phyloP scores from a whole-genome alignment of 2,329 filamentous ascomycete species.

The Scedosporium dehoogii region DNA sequence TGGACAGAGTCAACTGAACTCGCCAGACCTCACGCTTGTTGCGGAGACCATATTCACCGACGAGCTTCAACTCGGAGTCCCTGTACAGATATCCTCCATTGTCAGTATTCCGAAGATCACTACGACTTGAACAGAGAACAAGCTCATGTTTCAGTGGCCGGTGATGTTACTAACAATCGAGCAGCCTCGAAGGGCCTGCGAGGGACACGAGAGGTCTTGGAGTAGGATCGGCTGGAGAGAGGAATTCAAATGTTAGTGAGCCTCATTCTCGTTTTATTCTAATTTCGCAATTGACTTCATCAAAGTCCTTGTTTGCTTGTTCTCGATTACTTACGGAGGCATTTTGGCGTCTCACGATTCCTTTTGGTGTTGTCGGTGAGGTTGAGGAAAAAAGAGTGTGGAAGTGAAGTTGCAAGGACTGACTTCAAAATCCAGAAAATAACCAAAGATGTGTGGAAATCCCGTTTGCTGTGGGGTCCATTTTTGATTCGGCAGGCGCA shows the following conservation, averaged over 20 bases:
- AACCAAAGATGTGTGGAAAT: slow-evolving; percentile 5
- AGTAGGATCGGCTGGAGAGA: slow-evolving; percentile 49
- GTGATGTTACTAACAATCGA: slow-evolving; percentile 88
- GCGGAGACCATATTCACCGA: slow-evolving; percentile 98
- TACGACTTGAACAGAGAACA: slow-evolving; percentile 93
- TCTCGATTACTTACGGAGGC: slow-evolving; percentile 27
- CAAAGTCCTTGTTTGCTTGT: neutral
- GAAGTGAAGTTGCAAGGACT: slow-evolving; percentile 7
- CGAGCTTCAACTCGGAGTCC: slow-evolving; percentile 98
- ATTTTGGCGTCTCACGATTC: slow-evolving; percentile 25
- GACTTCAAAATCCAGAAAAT: slow-evolving; percentile 9
- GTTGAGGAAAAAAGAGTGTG: slow-evolving; percentile 10
- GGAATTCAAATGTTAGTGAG: slow-evolving; percentile 11
- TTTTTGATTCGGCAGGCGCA: neutral
- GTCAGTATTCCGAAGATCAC: slow-evolving; percentile 58
- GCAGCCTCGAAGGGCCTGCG: slow-evolving; percentile 98
- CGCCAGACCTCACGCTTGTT: slow-evolving; percentile 99
- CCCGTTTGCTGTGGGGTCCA: neutral
- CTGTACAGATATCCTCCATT: slow-evolving; percentile 39
- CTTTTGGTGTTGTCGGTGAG: slow-evolving; percentile 12
- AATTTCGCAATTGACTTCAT: neutral
- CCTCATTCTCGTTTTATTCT: neutral
- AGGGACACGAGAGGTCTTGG: slow-evolving; percentile 99
- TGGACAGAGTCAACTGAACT: slow-evolving; percentile 98
- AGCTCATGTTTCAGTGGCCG: slow-evolving; percentile 96